Conservation (phyloP, 2,329 filamentous ascomycete species). For the Ambrosiella beaveri region DNA sequence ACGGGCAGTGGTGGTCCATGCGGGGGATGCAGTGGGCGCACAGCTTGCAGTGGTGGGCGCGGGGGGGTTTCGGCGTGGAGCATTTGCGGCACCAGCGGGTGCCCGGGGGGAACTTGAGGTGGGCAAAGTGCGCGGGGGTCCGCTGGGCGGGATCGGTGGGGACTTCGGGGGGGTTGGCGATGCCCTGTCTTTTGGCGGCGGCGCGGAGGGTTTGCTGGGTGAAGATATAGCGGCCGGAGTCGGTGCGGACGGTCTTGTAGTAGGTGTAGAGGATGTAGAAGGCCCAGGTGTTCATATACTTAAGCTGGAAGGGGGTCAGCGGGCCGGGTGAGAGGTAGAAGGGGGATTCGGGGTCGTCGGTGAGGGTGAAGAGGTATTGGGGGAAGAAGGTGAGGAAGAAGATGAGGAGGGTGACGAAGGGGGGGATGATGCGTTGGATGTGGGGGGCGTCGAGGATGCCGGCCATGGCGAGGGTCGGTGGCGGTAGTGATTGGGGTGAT, state of each 20-base stretch:
- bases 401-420: slow-evolving; percentile 48
- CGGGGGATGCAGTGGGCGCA: slow-evolving; percentile 59
- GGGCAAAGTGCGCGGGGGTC: slow-evolving; percentile 8
- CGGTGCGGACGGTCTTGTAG: slow-evolving; percentile 38
- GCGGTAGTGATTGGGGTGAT: background rate
- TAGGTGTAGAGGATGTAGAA: slow-evolving; percentile 52
- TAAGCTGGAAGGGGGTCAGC: slow-evolving; percentile 36
- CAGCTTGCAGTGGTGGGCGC: slow-evolving; percentile 66
- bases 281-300: slow-evolving; percentile 50
- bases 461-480: slow-evolving; percentile 20
- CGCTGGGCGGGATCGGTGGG: slow-evolving; percentile 16
- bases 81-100: slow-evolving; percentile 61
- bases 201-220: slow-evolving; percentile 18
- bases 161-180: background rate
- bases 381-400: slow-evolving; percentile 54
- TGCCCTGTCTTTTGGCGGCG: too few species aligned
- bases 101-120: slow-evolving; percentile 11
- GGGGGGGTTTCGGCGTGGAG: slow-evolving; percentile 52
- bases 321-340: slow-evolving; percentile 43
- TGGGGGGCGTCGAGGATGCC: slow-evolving; percentile 26
- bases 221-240: slow-evolving; percentile 39
- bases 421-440: slow-evolving; percentile 45
- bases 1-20: slow-evolving; percentile 80
- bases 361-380: slow-evolving; percentile 48
- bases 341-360: slow-evolving; percentile 19